Percentiles rank a stretch among this genome's conserved stretches.
Evolutionary conservation across 2,329 filamentous ascomycete genomes (phyloP).

Genomic region (Alternaria triticina): DNA sequence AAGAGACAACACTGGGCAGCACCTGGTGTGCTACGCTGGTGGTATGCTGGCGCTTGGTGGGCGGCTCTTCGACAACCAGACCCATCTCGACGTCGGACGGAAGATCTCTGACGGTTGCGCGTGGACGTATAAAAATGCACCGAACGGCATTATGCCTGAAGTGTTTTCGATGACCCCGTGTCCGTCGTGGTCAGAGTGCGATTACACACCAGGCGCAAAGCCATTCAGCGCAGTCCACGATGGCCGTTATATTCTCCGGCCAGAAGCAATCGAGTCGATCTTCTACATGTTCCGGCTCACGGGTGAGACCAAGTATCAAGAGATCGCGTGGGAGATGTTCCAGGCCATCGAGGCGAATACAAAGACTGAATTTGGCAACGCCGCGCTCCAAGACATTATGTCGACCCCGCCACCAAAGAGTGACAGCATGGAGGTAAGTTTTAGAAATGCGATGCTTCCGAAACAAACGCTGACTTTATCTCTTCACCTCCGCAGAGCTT

Average conservation of each 20-base stretch:
- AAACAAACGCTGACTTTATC: neutral
- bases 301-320: slow-evolving; percentile 55
- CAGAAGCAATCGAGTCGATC: slow-evolving; percentile 66
- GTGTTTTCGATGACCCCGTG: slow-evolving; percentile 42
- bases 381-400: slow-evolving; percentile 53
- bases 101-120: slow-evolving; percentile 66
- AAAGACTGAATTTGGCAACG: slow-evolving; percentile 52
- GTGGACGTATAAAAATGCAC: slow-evolving; percentile 64
- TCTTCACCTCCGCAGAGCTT: slow-evolving; percentile 41
- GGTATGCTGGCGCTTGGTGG: slow-evolving; percentile 68
- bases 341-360: slow-evolving; percentile 50
- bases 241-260: slow-evolving; percentile 54
- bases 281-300: slow-evolving; percentile 67
- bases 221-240: slow-evolving; percentile 49
- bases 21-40: slow-evolving; percentile 66
- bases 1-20: slow-evolving; percentile 58
- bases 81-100: slow-evolving; percentile 61
- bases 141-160: slow-evolving; percentile 67
- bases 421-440: slow-evolving; percentile 50
- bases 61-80: slow-evolving; percentile 59
- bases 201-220: slow-evolving; percentile 48
- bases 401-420: slow-evolving; percentile 44
- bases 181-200: slow-evolving; percentile 47
- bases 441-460: neutral
- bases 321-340: slow-evolving; percentile 58